Evolutionary conservation across 306 rosid genomes (phyloP).

Genomic region (Inga laurina): DNA sequence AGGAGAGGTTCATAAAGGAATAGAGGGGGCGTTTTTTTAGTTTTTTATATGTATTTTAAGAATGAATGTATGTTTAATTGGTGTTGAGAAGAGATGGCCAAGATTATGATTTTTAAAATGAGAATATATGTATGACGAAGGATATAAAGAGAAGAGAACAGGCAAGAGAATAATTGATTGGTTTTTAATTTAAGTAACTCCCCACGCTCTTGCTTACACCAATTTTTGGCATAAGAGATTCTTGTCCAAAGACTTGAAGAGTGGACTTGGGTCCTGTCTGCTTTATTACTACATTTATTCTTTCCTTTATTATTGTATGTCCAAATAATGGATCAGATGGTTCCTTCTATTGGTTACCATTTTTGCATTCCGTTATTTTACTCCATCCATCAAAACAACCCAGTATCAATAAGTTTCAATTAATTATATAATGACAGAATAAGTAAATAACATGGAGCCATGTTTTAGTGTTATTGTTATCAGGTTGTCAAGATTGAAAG

Average conservation of each 20-base stretch:
- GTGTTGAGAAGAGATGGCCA: not conserved
- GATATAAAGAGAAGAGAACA: not conserved
- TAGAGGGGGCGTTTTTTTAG: not conserved
- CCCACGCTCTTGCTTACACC: not conserved
- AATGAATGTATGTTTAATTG: conserved; percentile 6
- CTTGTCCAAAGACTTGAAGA: not conserved
- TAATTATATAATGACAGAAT: not conserved
- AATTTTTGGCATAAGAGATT: not conserved
- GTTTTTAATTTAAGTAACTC: not conserved
- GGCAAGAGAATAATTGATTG: not conserved
- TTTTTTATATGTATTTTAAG: not conserved
- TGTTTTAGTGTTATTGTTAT: not conserved
- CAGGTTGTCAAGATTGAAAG: not conserved
- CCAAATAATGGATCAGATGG: not conserved
- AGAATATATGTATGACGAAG: not conserved
- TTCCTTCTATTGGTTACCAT: not conserved
- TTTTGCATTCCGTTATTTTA: not conserved
- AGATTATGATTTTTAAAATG: conserved; percentile 7
- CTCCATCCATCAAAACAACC: not conserved
- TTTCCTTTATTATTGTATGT: not conserved
- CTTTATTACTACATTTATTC: not conserved
- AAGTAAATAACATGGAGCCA: not conserved
- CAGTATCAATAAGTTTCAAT: not conserved
- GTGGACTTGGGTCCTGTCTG: not conserved
- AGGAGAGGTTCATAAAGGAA: conserved; percentile 26